phyloP scores from a whole-genome alignment of 345 rosid genomes.

The Cardamine chenopodiifolia region DNA sequence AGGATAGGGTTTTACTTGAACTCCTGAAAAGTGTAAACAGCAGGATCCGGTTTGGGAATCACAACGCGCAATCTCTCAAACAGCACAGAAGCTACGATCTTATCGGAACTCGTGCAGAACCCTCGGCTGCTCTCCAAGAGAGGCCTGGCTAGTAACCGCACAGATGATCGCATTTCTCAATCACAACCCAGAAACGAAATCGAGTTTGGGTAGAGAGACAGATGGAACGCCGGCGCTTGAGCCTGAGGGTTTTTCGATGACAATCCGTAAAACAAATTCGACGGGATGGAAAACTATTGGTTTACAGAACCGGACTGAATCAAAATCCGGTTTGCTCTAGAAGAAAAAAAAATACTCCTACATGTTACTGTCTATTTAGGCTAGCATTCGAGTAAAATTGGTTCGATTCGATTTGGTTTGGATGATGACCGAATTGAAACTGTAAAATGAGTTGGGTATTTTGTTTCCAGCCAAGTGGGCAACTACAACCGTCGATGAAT shows the following conservation, averaged over 20 bases:
- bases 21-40: constrained; percentile 87
- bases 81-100: constrained; percentile 85
- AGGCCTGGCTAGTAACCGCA: constrained; percentile 42
- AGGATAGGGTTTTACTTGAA: constrained; percentile 66
- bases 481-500: background rate
- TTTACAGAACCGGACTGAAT: background rate
- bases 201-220: background rate
- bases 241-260: constrained; percentile 28
- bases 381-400: background rate
- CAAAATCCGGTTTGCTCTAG: background rate
- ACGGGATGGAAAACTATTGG: background rate
- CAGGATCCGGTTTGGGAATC: constrained; percentile 86
- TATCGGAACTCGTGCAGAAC: constrained; percentile 67
- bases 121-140: constrained; percentile 46
- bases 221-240: constrained; percentile 30
- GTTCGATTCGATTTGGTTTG: background rate
- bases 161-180: constrained; percentile 57
- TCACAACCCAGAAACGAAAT: constrained; percentile 14
- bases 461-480: background rate
- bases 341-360: no score
- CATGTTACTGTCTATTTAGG: no score
- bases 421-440: background rate
- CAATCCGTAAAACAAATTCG: background rate
- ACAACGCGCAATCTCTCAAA: constrained; percentile 95
- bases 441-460: background rate